phyloP scores from a whole-genome alignment of 2,329 filamentous ascomycete genomes.

The Aspergillus carbonarius region DNA sequence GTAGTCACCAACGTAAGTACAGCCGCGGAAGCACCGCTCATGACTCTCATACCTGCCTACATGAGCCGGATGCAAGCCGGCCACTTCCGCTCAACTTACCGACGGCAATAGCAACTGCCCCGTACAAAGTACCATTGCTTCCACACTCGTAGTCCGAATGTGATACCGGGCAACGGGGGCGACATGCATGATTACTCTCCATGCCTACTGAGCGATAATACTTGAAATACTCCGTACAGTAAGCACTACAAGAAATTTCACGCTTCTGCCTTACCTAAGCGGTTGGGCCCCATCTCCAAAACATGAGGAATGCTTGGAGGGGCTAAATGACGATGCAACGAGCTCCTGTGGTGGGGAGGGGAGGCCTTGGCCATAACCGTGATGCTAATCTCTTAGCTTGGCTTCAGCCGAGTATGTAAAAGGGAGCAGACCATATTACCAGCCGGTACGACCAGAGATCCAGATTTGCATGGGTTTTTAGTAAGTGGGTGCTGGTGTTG shows the following conservation, averaged over 20 bases:
- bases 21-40: not conserved
- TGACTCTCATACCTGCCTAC: not conserved
- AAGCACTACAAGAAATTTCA: not conserved
- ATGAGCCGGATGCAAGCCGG: not conserved
- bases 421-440: not conserved
- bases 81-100: not conserved
- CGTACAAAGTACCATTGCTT: not conserved
- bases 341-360: not conserved
- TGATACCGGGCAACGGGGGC: not conserved
- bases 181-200: not conserved
- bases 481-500: not conserved
- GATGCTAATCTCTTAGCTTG: conserved; percentile 1
- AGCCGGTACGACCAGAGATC: not conserved
- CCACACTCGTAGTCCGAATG: too few relatives aligned
- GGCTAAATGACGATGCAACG: conserved; percentile 4
- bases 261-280: not conserved
- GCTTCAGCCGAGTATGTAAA: not conserved
- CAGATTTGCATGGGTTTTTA: not conserved
- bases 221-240: not conserved
- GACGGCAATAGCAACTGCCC: not conserved
- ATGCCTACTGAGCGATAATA: not conserved
- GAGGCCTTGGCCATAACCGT: not conserved
- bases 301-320: not conserved
- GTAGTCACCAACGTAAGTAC: not conserved
- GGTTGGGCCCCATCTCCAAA: not conserved